Conservation (phyloP, 345 rosid species). For the Geranium rotundifolium region DNA sequence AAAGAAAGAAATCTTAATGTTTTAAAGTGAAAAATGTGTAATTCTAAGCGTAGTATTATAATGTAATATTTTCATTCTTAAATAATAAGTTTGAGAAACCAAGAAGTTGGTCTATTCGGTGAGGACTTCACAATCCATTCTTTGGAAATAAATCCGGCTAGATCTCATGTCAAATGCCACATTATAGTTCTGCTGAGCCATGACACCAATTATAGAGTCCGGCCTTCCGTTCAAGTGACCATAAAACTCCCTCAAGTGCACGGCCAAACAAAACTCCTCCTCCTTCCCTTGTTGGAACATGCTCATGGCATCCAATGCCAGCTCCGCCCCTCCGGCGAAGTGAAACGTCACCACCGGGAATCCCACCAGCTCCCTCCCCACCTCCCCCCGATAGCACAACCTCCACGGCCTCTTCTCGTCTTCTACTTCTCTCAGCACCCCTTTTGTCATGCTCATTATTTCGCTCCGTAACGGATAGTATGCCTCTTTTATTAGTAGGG, state of each 20-base stretch:
- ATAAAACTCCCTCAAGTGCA: slow-evolving; percentile 13
- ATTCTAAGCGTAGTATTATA: too few relatives aligned
- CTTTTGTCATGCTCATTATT: slow-evolving; percentile 11
- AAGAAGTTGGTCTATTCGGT: neutral
- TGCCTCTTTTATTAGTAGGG: slow-evolving; percentile 11
- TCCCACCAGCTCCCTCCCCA: slow-evolving; percentile 29
- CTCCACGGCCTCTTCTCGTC: neutral
- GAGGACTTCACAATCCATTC: slow-evolving; percentile 25
- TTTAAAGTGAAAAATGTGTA: too few relatives aligned
- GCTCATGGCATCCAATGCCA: slow-evolving; percentile 35
- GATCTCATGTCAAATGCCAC: slow-evolving; percentile 19
- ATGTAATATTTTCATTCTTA: too few relatives aligned
- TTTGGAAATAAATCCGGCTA: slow-evolving; percentile 15
- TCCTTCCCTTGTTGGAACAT: slow-evolving; percentile 28
- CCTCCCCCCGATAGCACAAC: slow-evolving; percentile 33
- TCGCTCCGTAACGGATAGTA: slow-evolving; percentile 10
- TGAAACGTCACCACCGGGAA: slow-evolving; percentile 43
- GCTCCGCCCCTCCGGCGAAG: slow-evolving; percentile 39
- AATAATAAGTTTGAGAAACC: too few relatives aligned
- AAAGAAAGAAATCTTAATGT: too few relatives aligned
- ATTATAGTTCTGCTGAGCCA: slow-evolving; percentile 33
- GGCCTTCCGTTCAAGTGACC: neutral
- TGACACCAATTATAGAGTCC: slow-evolving; percentile 17
- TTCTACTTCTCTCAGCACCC: slow-evolving; percentile 5
- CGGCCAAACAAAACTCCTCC: slow-evolving; percentile 39